A percentile compares a stretch with the other conserved stretches of the same genome.
Evolutionary conservation across 192 early-diverging fungal genomes (phyloP).

Genomic region (Coemansia pectinata): DNA sequence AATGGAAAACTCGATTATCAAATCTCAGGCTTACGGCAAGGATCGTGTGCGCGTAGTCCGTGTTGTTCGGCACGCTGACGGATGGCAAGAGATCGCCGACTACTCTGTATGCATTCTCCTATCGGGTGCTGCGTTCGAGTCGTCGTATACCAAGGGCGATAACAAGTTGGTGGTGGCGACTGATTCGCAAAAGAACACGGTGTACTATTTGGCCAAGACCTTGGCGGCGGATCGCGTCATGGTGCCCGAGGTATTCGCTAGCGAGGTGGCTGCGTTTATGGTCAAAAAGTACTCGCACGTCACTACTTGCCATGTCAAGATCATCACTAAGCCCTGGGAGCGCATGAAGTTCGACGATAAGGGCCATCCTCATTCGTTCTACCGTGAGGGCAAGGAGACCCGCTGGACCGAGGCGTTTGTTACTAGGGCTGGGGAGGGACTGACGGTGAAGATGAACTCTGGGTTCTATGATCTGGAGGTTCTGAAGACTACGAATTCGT

Average conservation of each 20-base stretch:
- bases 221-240: slow-evolving; percentile 61
- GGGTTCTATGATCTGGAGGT: slow-evolving; percentile 73
- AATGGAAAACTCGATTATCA: slow-evolving; percentile 57
- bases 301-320: slow-evolving; percentile 60
- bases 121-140: slow-evolving; percentile 60
- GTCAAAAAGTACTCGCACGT: slow-evolving; percentile 74
- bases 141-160: slow-evolving; percentile 75
- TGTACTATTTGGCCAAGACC: slow-evolving; percentile 74
- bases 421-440: slow-evolving; percentile 18
- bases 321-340: slow-evolving; percentile 75
- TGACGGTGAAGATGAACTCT: slow-evolving; percentile 57
- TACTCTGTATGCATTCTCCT: slow-evolving; percentile 64
- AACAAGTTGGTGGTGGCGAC: slow-evolving; percentile 77
- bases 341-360: slow-evolving; percentile 64
- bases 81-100: slow-evolving; percentile 69
- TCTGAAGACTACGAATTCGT: slow-evolving; percentile 81
- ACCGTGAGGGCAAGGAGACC: slow-evolving; percentile 68
- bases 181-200: slow-evolving; percentile 78
- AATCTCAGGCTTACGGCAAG: slow-evolving; percentile 72
- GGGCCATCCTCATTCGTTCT: slow-evolving; percentile 71
- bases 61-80: slow-evolving; percentile 61
- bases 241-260: slow-evolving; percentile 71
- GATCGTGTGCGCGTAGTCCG: slow-evolving; percentile 71
- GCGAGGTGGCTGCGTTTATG: slow-evolving; percentile 68
- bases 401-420: slow-evolving; percentile 63